A percentile compares a stretch with the other conserved stretches of the same genome.
These are phyloP conservation scores for Mariannaea sp. DNA, from an alignment of 2,329 filamentous ascomycete species.

Conservation along the genomic window DNA sequence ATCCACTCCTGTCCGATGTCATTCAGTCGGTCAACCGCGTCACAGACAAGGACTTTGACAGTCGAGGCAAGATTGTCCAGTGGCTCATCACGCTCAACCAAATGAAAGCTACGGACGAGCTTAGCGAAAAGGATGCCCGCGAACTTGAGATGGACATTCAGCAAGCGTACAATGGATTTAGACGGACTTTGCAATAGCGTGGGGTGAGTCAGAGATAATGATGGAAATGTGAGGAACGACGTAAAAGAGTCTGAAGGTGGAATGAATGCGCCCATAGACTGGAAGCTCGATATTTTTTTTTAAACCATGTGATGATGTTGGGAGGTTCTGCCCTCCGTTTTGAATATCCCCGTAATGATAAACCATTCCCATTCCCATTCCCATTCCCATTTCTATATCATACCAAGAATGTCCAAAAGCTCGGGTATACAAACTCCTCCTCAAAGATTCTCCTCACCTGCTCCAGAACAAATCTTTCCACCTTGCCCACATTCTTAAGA, in stretches of 20 bases:
- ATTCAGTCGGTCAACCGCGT: slow-evolving; percentile 98
- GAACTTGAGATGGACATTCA: slow-evolving; percentile 94
- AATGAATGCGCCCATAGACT: slow-evolving; percentile 12
- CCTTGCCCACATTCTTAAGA: slow-evolving; percentile 97
- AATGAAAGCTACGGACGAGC: slow-evolving; percentile 93
- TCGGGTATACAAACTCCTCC: slow-evolving; percentile 97
- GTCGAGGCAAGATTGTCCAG: slow-evolving; percentile 94
- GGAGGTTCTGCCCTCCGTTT: slow-evolving; percentile 10
- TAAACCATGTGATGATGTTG: slow-evolving; percentile 10
- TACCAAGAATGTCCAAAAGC: slow-evolving; percentile 96
- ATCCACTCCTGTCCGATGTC: slow-evolving; percentile 90
- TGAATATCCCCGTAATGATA: slow-evolving; percentile 31
- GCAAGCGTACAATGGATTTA: slow-evolving; percentile 92
- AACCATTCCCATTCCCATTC: too few relatives aligned
- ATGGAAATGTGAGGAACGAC: background rate
- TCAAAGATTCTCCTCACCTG: slow-evolving; percentile 97
- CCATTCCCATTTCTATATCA: too few relatives aligned
- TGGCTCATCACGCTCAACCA: slow-evolving; percentile 98
- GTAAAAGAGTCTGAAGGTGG: slow-evolving; percentile 18
- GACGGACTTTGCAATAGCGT: slow-evolving; percentile 68
- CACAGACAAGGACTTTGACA: slow-evolving; percentile 92
- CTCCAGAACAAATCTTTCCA: slow-evolving; percentile 95
- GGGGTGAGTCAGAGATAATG: background rate
- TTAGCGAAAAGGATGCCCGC: slow-evolving; percentile 83
- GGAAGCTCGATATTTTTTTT: background rate